A percentile compares a stretch with the other conserved stretches of the same genome.
Evolutionary conservation across 2,329 filamentous ascomycete species (phyloP).

Genomic region (Sphaceloma murrayae): DNA sequence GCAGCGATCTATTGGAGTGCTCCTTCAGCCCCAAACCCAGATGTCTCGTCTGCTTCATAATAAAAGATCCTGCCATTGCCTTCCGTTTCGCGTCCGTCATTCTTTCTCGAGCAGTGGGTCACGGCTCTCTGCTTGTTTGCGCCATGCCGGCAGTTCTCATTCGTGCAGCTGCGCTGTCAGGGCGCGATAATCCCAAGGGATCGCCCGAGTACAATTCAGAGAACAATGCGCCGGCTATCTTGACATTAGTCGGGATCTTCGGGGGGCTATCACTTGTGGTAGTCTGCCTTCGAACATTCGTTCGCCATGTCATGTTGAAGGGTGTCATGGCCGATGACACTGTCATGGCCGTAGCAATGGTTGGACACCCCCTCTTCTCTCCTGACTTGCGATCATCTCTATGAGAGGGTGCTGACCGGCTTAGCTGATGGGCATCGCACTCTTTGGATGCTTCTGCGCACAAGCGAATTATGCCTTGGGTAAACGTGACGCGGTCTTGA

Average conservation of each 20-base stretch:
- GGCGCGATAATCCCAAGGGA: conserved; percentile 3
- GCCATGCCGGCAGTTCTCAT: conserved; percentile 14
- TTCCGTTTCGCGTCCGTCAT: no score
- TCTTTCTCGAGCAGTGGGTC: neutral
- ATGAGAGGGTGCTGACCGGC: no score
- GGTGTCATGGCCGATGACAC: conserved; percentile 43
- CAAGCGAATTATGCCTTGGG: conserved; percentile 41
- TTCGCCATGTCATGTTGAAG: conserved; percentile 39
- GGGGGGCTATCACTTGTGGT: conserved; percentile 17
- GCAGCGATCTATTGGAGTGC: conserved; percentile 7
- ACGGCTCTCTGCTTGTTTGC: neutral
- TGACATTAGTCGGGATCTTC: conserved; percentile 17
- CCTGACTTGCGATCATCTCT: no score
- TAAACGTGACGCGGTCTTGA: conserved; percentile 30
- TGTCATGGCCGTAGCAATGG: conserved; percentile 35
- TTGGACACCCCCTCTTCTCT: conserved; percentile 19
- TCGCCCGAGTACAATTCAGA: conserved; percentile 9
- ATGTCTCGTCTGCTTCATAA: conserved; percentile 7
- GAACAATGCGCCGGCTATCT: conserved; percentile 17
- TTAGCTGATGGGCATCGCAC: conserved; percentile 21
- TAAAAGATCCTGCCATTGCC: conserved; percentile 10
- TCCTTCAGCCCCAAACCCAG: no score
- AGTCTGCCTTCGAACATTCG: conserved; percentile 22
- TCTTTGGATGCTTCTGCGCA: conserved; percentile 36
- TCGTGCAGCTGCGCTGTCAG: conserved; percentile 4